Evolutionary conservation across 1,139 yeast species (phyloP), one percentile per base, ranked within the genome.

Genomic region (Candida freyschussii): DNA sequence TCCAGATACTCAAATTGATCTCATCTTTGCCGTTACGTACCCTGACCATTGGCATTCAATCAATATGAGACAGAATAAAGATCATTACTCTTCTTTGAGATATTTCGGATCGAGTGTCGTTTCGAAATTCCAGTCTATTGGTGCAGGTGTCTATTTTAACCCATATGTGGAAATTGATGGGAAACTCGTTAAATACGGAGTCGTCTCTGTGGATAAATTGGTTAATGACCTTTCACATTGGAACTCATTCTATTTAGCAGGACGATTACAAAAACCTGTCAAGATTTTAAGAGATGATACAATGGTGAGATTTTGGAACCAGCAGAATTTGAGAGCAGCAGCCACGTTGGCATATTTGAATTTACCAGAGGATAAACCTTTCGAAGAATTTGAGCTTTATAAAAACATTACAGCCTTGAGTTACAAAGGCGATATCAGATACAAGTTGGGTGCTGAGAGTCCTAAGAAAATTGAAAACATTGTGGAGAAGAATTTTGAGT

Each of bases 251-350:
- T 91, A 91, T 50, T 56, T 91, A 22, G 95, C 97, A 0, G 99
- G 99, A 1, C 67, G 99, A 42, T 63, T 93, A 40, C 98, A 91
- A 49, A 91, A 91, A 53, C 99, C 99, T 0, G 95, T 91, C 9
- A 80, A 83, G 43, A 72, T 83, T 21, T 57, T 89, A 24, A 69
- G 75, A 36, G 81, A 77, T 40, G 76, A 79, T 40, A 68, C 79
- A 2, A 64, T 69, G 47, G 66, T 84, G 11, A 66, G 75, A 40
- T 70, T 77, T 37, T 68, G 83, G 47, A 82, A 85, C 50, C 91
- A 84, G 51, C 74, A 72, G 40, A 93, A 91, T 53, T 63, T 91
- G 40, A 69, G 78, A 38, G 79, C 80, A 40, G 97, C 95, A 7
- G 69, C 87, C 31, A 69, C 87, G 5, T 59, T 89, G n/a, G 78